Conservation (phyloP, 2,329 filamentous ascomycete genomes). For the Aphanoascus verrucosus region DNA sequence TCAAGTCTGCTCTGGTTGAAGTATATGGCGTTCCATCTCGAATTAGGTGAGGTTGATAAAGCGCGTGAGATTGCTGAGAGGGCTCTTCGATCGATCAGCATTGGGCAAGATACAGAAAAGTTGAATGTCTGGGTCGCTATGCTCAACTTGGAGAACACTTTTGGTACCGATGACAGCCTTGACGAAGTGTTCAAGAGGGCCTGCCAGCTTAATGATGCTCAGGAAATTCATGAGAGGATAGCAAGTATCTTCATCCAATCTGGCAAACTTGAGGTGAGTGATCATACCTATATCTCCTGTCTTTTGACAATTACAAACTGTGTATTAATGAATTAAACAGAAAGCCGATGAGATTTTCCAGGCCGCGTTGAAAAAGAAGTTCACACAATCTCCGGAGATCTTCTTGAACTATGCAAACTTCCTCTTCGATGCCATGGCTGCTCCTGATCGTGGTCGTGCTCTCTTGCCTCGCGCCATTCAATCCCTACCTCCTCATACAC, state of each 20-base stretch:
- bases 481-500: constrained; percentile 59
- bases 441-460: constrained; percentile 62
- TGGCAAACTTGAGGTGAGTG: constrained; percentile 65
- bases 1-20: constrained; percentile 89
- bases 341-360: constrained; percentile 85
- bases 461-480: constrained; percentile 77
- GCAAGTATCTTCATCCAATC: constrained; percentile 93
- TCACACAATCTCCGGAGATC: constrained; percentile 64
- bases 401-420: constrained; percentile 96
- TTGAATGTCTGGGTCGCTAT: constrained; percentile 90
- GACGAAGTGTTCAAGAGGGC: constrained; percentile 84
- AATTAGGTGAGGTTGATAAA: constrained; percentile 77
- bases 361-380: constrained; percentile 79
- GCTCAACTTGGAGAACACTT: constrained; percentile 87
- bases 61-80: constrained; percentile 83
- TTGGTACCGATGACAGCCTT: constrained; percentile 69
- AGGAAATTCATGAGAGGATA: constrained; percentile 79
- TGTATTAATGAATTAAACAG: constrained; percentile 37
- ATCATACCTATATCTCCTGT: too few relatives aligned
- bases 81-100: constrained; percentile 81
- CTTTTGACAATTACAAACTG: not conserved
- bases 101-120: constrained; percentile 84
- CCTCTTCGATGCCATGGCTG: constrained; percentile 61
- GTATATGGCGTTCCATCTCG: constrained; percentile 98
- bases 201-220: constrained; percentile 84